Base-by-base conservation (phyloP, 345 rosid genomes). In the Hibiscus mutabilis region DNA sequence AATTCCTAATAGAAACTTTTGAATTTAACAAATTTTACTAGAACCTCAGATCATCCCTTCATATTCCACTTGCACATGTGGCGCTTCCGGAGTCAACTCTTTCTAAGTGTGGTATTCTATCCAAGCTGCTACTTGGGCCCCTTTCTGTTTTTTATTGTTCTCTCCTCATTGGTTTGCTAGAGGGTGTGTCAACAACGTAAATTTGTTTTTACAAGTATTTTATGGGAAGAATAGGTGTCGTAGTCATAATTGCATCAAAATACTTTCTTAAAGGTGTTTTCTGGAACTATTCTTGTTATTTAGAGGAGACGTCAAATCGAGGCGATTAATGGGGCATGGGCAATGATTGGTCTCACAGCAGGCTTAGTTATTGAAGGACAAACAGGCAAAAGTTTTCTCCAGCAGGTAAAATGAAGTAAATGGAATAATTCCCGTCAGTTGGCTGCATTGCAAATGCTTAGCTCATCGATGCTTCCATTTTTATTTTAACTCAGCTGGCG, bases 301-400 rank as follows among this genome's bases (percentile, higher is more conserved):
- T n/a, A 95, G 96, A 85, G 90, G 74, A 82, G 82, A 71, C 91
- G 91, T n/a, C 80, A 76, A 82, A 86, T 89, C 64, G 99, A 95
- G 71, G 97, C 99, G 18, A 88, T 91, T 66, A 91, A 90, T 22
- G 99, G 97, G 65, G 91, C 97, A 0, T 95, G 96, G 96, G 97
- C 97, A 51, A 84, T 89, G 93, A 84, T 91, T 25, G 99, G 99
- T 73, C 95, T 91, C 73, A 77, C 85, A 4, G 84, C 82, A 65
- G 96, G 88, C 59, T 81, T 91, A 71, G 89, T 90, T 33, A 85
- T 91, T 56, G 97, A 95, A 91, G 92, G 89, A n/a, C 87, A 84
- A 44, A 90, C 93, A 0, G 97, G 97, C 18, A 82, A 90, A 79
- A 75, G 86, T 66, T 74, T 91, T 59, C 55, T 85, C 9, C 82